Base-by-base conservation (phyloP, 768 basidiomycete species). In the Mycena floridula region DNA sequence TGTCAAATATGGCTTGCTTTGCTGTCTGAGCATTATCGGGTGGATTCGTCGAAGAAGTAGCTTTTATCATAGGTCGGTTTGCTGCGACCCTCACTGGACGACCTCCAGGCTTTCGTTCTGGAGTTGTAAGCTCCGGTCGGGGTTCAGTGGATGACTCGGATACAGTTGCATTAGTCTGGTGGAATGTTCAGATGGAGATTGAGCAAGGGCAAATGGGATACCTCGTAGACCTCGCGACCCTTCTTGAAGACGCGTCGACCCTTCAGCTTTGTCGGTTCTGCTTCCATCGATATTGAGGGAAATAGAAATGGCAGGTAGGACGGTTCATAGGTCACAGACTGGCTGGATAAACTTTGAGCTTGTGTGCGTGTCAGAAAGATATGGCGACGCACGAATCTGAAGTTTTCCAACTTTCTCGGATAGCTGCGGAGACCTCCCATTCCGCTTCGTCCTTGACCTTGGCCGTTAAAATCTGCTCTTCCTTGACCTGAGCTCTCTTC, bases 281-380 rank as follows among this genome's bases (percentile, higher is more conserved):
- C 54, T 44, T 59, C 47, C 22, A 43, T 59, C 7, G 54, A 50
- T 40, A 59, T 49, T 35, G 70, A 63, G 43, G 71, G 61, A 52
- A 81, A 82, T 15, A 84, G 60, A 59, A 85, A 85, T 4, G 82
- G 82, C 22, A 84, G 58, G 59, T 82, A 84, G 1, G 82, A 85
- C 13, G 70, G 53, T 58, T 85, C 82, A 53, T 82, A 71, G 32
- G 70, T 62, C 42, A 77, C 65, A 28, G 59, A 40, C 13, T 54
- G 43, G 23, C 59, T 62, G 37, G 11, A 45, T n/a, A 37, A 40
- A 16, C 20, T 20, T 11, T 40, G 8, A n/a, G 28, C 36, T 23
- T 3, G 20, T 21, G 15, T 13, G 18, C 7, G 38, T 25, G 7
- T 38, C 32, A 41, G 40, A 15, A 43, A 28, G 1, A 28, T 7